Percentiles rank a stretch among this genome's conserved stretches.
These are phyloP conservation scores for Candida qinlingensis DNA, from an alignment of 805 yeast species.

Conservation along the genomic window DNA sequence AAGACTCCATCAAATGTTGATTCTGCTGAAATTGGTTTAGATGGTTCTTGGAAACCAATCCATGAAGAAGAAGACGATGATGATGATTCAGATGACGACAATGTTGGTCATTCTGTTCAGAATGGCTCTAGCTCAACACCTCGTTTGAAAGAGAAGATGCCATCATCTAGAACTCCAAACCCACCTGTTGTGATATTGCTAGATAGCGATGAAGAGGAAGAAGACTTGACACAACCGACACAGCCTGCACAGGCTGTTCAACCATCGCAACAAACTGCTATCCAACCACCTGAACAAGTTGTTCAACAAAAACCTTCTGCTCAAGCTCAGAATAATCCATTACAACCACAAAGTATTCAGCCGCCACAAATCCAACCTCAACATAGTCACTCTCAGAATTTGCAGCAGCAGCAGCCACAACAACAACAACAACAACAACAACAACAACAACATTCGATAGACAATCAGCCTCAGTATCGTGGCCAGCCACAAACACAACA, in stretches of 20 bases:
- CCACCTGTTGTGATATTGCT: conserved; percentile 41
- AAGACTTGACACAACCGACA: conserved; percentile 2
- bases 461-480: not conserved
- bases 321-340: not conserved
- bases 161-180: conserved; percentile 6
- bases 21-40: conserved; percentile 57
- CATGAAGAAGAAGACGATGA: conserved; percentile 22
- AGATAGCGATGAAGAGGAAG: conserved; percentile 43
- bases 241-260: not conserved
- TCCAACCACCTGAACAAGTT: not conserved
- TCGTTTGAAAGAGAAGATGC: not conserved
- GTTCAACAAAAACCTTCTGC: not conserved
- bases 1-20: conserved; percentile 52
- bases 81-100: conserved; percentile 8
- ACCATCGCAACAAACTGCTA: not conserved
- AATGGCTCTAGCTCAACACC: not conserved
- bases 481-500: not conserved
- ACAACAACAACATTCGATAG: not conserved
- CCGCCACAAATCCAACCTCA: not conserved
- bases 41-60: conserved; percentile 66
- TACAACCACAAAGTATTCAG: not conserved
- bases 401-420: not conserved
- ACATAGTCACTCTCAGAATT: not conserved
- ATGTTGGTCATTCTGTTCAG: not conserved
- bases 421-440: not conserved